These are phyloP conservation scores for Diaporthe sp. DNA, from an alignment of 2,329 filamentous ascomycete genomes.

Conservation along the genomic window DNA sequence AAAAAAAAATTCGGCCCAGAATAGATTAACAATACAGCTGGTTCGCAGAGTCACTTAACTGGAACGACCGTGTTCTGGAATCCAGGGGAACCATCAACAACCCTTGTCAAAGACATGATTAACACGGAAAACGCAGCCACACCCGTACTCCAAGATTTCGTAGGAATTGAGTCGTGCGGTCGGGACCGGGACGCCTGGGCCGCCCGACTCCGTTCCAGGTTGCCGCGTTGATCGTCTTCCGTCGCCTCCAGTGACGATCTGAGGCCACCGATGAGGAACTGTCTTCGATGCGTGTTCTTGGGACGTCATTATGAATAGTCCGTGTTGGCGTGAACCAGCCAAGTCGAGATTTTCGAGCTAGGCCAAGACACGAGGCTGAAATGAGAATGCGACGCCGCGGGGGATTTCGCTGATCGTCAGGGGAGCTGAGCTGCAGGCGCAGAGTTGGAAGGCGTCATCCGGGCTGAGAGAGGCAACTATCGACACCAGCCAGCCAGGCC, in stretches of 20 bases:
- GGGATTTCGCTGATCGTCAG: constrained; percentile 35
- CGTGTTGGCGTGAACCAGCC: constrained; percentile 3
- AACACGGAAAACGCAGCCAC: constrained; percentile 16
- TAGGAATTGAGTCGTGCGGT: constrained; percentile 12
- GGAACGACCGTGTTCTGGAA: background rate
- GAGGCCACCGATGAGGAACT: background rate
- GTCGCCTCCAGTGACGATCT: background rate
- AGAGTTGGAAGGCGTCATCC: constrained; percentile 8
- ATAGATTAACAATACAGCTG: constrained; percentile 4
- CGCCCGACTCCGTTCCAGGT: background rate
- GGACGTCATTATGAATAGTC: constrained; percentile 4
- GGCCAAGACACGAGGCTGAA: constrained; percentile 34
- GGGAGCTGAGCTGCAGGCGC: constrained; percentile 31
- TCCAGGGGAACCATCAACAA: background rate
- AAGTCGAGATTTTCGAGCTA: constrained; percentile 13
- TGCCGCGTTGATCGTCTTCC: background rate
- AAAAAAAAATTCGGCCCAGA: background rate
- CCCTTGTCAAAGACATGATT: constrained; percentile 1
- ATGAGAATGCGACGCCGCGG: constrained; percentile 26
- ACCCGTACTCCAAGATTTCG: background rate
- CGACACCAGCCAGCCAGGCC: constrained; percentile 38
- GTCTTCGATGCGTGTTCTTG: background rate
- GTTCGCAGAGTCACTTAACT: background rate
- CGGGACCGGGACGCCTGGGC: constrained; percentile 1
- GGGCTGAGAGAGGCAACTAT: constrained; percentile 19